Evolutionary conservation across 352 stramenopile genomes (phyloP).

Genomic region (Phytopythium oedochilum): DNA sequence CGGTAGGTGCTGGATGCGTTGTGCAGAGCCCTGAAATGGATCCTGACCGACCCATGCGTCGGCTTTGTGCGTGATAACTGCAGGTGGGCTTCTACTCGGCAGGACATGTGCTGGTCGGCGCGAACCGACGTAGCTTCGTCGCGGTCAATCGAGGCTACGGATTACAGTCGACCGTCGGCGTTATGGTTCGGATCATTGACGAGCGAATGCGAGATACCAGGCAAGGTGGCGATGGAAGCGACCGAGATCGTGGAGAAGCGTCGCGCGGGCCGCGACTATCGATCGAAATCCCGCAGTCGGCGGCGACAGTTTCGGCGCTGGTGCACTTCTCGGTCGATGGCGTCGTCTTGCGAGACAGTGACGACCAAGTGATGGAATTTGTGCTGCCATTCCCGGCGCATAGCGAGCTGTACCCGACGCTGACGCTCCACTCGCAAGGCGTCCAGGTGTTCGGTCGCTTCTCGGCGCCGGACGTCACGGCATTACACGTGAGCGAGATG

Average conservation of each 20-base stretch:
- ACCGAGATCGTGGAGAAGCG: conserved; percentile 1
- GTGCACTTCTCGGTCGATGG: conserved; percentile 78
- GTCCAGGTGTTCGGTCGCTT: conserved; percentile 77
- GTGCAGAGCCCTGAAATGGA: no score
- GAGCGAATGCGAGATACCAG: conserved; percentile 14
- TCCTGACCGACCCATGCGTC: no score
- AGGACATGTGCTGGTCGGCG: conserved; percentile 67
- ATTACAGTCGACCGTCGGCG: conserved; percentile 66
- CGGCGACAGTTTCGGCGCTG: conserved; percentile 23
- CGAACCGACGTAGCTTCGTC: conserved; percentile 49
- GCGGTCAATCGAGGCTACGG: conserved; percentile 49
- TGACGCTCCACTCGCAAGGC: conserved; percentile 81
- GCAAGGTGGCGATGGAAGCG: conserved; percentile 2
- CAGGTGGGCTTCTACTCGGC: conserved; percentile 83
- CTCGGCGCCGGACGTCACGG: conserved; percentile 61
- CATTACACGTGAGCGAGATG: conserved; percentile 48
- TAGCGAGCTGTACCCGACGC: conserved; percentile 75
- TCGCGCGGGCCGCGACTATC: conserved; percentile 3
- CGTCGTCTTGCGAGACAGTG: conserved; percentile 46
- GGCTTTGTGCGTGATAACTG: neutral
- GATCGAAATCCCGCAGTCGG: neutral
- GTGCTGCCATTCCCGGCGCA: conserved; percentile 46
- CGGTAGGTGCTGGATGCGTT: conserved; percentile 31
- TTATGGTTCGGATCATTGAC: conserved; percentile 60
- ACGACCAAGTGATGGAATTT: conserved; percentile 53